phyloP scores from a whole-genome alignment of 345 rosid genomes.

The Boechera retrofracta region DNA sequence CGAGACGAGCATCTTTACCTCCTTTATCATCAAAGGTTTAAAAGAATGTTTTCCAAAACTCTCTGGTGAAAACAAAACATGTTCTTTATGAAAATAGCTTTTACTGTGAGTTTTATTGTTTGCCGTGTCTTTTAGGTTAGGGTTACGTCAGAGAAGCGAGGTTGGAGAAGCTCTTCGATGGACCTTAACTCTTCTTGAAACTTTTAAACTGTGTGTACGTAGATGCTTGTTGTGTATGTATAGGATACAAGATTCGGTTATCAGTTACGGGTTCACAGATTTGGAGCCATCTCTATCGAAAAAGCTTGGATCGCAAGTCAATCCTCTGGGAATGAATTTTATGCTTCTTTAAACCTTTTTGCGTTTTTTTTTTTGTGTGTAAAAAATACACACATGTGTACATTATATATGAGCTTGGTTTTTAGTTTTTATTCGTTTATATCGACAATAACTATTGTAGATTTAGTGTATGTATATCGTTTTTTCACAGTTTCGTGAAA shows the following conservation, averaged over 20 bases:
- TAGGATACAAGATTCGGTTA: neutral
- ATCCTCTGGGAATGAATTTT: neutral
- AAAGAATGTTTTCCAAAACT: neutral
- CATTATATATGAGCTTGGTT: neutral
- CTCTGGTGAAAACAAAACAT: neutral
- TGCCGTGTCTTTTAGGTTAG: constrained; percentile 53
- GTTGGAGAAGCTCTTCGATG: constrained; percentile 52
- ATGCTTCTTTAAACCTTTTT: too few relatives aligned
- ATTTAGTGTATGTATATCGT: too few relatives aligned
- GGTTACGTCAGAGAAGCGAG: constrained; percentile 55
- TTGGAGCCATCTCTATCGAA: constrained; percentile 1
- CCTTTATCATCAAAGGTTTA: constrained; percentile 62
- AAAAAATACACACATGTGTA: neutral
- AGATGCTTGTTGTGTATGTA: neutral
- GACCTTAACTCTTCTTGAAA: constrained; percentile 44
- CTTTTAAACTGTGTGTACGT: neutral
- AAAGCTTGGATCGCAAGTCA: constrained; percentile 17
- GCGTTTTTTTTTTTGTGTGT: neutral
- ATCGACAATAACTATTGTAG: too few relatives aligned
- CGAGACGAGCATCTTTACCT: constrained; percentile 60
- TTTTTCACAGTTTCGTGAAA: too few relatives aligned
- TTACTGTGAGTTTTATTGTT: constrained; percentile 17
- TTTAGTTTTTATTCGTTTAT: neutral
- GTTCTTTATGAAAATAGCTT: neutral
- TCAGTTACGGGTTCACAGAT: neutral